Percentiles rank a stretch among this genome's conserved stretches.
Evolutionary conservation across 106 monocot genomes (phyloP).

Genomic region (Triglochin maritima): DNA sequence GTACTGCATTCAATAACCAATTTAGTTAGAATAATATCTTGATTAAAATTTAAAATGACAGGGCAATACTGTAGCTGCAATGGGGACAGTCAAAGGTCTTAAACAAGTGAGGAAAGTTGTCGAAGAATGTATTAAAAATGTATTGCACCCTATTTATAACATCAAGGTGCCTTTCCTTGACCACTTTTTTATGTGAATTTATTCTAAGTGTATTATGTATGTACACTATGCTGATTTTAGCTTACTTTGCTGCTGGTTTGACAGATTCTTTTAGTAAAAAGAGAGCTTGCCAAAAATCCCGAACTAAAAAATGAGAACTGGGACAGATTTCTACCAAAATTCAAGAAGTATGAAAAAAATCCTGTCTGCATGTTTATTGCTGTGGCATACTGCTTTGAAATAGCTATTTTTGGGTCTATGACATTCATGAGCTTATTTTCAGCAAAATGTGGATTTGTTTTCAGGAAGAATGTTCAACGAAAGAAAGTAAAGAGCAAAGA

Average conservation of each 20-base stretch:
- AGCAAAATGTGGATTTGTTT: conserved; percentile 3
- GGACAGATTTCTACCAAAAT: conserved; percentile 97
- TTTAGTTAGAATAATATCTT: too few relatives aligned
- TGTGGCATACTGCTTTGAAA: neutral
- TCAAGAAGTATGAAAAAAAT: conserved; percentile 65
- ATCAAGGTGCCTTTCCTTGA: conserved; percentile 52
- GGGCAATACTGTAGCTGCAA: conserved; percentile 95
- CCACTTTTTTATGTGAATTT: too few relatives aligned
- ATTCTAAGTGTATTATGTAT: too few relatives aligned
- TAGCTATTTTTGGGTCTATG: neutral
- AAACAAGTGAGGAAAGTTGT: conserved; percentile 91
- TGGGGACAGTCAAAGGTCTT: conserved; percentile 95
- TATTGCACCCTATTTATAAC: conserved; percentile 86
- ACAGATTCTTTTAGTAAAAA: conserved; percentile 85
- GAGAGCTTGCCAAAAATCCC: conserved; percentile 91
- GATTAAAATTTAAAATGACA: neutral
- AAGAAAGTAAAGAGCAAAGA: conserved; percentile 72
- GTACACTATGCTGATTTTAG: too few relatives aligned
- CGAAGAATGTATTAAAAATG: conserved; percentile 94
- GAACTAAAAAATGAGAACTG: conserved; percentile 87
- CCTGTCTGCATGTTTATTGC: neutral
- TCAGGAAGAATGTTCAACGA: conserved; percentile 94
- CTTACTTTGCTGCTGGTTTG: conserved; percentile 1
- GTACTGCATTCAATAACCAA: too few relatives aligned
- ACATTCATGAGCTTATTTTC: neutral